Percentiles rank a stretch among this genome's conserved stretches.
These are phyloP conservation scores for Heritiera fomes DNA, from an alignment of 345 rosid species.

Conservation along the genomic window DNA sequence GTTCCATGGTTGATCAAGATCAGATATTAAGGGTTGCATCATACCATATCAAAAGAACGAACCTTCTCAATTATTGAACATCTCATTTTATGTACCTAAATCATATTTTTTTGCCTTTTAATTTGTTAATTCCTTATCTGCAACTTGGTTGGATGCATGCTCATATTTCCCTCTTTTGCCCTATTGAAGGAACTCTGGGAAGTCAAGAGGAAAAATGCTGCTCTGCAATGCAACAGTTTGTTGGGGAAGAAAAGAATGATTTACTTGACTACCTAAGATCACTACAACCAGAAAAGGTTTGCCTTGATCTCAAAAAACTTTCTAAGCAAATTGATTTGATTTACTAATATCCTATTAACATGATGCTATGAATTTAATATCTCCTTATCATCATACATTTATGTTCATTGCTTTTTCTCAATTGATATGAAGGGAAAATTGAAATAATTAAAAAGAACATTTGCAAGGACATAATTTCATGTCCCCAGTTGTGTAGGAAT, in stretches of 20 bases:
- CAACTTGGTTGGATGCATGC: conserved; percentile 7
- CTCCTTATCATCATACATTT: neutral
- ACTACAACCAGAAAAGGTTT: conserved; percentile 88
- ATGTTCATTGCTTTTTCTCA: neutral
- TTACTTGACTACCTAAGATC: conserved; percentile 90
- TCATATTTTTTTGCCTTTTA: neutral
- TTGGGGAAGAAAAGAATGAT: conserved; percentile 97
- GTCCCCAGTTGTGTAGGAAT: neutral
- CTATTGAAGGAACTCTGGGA: conserved; percentile 73
- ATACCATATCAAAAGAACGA: neutral
- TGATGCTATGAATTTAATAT: neutral
- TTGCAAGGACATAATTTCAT: too few species aligned
- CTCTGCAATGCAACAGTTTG: conserved; percentile 98
- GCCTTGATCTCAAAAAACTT: neutral
- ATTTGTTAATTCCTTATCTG: neutral
- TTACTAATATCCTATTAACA: neutral
- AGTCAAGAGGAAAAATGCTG: conserved; percentile 76
- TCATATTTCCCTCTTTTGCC: conserved; percentile 19
- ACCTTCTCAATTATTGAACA: neutral
- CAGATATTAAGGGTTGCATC: neutral
- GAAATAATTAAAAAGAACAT: too few species aligned
- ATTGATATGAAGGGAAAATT: neutral
- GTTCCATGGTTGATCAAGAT: neutral
- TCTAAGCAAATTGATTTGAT: neutral
- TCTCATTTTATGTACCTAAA: neutral